Conservation (phyloP, 352 stramenopile species). For the Phytophthora agathidicida region DNA sequence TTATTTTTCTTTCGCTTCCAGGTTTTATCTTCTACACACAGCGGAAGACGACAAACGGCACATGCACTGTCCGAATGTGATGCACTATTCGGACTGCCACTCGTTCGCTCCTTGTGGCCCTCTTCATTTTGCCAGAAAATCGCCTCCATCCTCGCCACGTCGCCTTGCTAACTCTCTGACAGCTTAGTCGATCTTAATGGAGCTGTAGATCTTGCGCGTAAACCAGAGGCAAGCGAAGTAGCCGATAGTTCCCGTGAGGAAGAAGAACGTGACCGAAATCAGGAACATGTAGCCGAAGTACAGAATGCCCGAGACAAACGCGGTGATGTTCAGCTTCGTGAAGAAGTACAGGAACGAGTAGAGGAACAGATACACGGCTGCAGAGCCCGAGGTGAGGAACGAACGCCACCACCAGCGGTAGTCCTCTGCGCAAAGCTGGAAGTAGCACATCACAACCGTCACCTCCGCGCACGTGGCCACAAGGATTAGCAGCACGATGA, state of each 20-base stretch:
- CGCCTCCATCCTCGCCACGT: conserved; percentile 8
- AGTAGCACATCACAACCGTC: conserved; percentile 99
- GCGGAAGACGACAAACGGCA: conserved; percentile 13
- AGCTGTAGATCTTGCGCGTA: conserved; percentile 98
- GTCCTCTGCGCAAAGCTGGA: conserved; percentile 99
- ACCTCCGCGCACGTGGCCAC: conserved; percentile 98
- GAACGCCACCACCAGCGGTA: conserved; percentile 98
- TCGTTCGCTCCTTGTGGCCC: conserved; percentile 15
- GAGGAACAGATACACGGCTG: conserved; percentile 98
- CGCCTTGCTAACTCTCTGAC: conserved; percentile 26
- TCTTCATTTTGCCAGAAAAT: not conserved
- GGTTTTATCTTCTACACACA: conserved; percentile 34
- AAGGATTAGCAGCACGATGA: conserved; percentile 98
- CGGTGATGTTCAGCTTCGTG: conserved; percentile 97
- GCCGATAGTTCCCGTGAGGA: conserved; percentile 96
- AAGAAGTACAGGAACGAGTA: conserved; percentile 99
- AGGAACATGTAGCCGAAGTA: conserved; percentile 99
- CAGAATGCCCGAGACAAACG: conserved; percentile 92
- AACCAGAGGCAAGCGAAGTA: conserved; percentile 99
- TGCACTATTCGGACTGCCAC: not conserved
- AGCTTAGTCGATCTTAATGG: conserved; percentile 93
- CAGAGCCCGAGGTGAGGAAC: conserved; percentile 96
- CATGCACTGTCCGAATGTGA: conserved; percentile 12
- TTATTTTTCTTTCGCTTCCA: conserved; percentile 35
- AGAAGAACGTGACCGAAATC: conserved; percentile 97